A percentile compares a stretch with the other conserved stretches of the same genome.
Evolutionary conservation across 805 yeast species (phyloP).

Genomic region (Ogataea haglerorum): DNA sequence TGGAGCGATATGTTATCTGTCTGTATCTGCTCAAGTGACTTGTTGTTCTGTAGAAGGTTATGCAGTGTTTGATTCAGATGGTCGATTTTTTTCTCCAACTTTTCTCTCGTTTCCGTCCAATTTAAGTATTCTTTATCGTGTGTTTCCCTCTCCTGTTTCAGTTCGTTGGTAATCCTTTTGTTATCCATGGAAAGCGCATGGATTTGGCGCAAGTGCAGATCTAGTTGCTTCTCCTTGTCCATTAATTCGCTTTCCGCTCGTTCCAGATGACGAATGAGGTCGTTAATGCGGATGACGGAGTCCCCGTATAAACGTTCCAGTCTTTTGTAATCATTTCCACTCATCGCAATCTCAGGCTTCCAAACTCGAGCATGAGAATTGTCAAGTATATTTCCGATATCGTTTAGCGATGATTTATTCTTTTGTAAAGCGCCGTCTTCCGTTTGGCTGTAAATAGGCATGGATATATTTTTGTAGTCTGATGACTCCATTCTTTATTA

Average conservation of each 20-base stretch:
- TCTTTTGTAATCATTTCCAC: conserved; percentile 18
- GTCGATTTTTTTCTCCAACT: conserved; percentile 27
- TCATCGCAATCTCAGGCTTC: not conserved
- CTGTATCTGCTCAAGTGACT: conserved; percentile 13
- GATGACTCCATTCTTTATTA: conserved; percentile 18
- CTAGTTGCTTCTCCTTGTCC: conserved; percentile 27
- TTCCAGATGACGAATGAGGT: conserved; percentile 34
- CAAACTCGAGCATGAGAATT: not conserved
- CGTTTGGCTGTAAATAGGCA: conserved; percentile 13
- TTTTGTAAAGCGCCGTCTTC: conserved; percentile 3
- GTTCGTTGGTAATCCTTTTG: conserved; percentile 22
- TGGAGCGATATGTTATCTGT: conserved; percentile 11
- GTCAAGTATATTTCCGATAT: conserved; percentile 17
- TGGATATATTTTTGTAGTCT: conserved; percentile 21
- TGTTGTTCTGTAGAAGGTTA: conserved; percentile 15
- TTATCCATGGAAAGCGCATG: conserved; percentile 29
- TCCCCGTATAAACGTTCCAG: conserved; percentile 32
- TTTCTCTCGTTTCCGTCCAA: conserved; percentile 28
- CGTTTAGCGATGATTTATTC: conserved; percentile 17
- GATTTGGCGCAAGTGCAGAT: conserved; percentile 23
- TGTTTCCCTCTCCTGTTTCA: conserved; percentile 28
- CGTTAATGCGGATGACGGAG: conserved; percentile 28
- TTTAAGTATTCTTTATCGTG: conserved; percentile 31
- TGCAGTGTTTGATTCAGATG: conserved; percentile 21
- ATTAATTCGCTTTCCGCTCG: conserved; percentile 33